phyloP scores from a whole-genome alignment of 305 asterid species.

The Ajuga reptans region DNA sequence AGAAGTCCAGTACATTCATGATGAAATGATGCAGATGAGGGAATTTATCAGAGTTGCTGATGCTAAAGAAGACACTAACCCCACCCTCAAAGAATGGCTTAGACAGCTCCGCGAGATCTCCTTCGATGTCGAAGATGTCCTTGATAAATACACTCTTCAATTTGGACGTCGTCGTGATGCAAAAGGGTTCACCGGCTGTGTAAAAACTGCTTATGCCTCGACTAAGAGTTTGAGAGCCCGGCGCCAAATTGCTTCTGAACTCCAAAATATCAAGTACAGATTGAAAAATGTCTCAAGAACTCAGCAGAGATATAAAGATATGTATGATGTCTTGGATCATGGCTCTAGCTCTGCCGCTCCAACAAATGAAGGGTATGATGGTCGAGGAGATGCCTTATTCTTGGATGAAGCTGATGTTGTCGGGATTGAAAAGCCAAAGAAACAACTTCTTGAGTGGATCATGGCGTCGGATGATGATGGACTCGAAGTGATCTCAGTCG shows the following conservation, averaged over 20 bases:
- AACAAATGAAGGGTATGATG: neutral
- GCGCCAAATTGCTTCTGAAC: neutral
- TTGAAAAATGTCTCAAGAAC: neutral
- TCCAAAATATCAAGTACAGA: neutral
- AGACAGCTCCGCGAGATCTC: conserved; percentile 24
- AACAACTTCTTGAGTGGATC: conserved; percentile 24
- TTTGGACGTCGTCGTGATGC: neutral
- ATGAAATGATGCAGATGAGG: neutral
- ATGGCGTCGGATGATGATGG: neutral
- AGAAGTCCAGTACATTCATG: neutral
- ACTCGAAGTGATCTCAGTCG: conserved; percentile 24
- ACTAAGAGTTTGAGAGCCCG: neutral
- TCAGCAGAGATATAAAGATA: neutral
- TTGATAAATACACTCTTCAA: conserved; percentile 14
- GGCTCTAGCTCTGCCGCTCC: neutral
- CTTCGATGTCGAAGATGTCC: conserved; percentile 22
- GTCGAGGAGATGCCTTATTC: conserved; percentile 25
- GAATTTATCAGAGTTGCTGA: conserved; percentile 19
- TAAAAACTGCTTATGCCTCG: neutral
- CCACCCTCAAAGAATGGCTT: conserved; percentile 16
- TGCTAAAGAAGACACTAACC: conserved; percentile 14
- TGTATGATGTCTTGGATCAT: neutral
- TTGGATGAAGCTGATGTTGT: conserved; percentile 30
- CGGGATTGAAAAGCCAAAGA: conserved; percentile 29
- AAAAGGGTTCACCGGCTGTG: neutral